Conservation (phyloP, 2,329 filamentous ascomycete genomes). For the Trichoderma sp. region DNA sequence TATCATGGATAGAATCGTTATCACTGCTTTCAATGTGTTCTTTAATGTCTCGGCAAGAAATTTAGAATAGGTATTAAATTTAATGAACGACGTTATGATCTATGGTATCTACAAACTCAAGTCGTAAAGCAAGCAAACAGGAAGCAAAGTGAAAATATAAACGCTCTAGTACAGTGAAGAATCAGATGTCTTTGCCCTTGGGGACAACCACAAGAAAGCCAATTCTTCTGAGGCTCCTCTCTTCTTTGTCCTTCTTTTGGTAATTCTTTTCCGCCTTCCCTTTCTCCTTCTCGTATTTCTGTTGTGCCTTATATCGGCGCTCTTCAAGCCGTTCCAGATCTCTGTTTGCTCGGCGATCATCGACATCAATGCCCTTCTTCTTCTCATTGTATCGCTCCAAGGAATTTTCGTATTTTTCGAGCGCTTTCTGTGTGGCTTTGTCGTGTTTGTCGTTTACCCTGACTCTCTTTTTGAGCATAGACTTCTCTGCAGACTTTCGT, state of each 20-base stretch:
- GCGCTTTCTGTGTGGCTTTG: background rate
- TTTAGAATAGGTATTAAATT: background rate
- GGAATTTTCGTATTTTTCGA: background rate
- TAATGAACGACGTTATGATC: background rate
- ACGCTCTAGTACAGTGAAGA: background rate
- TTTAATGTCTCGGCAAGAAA: background rate
- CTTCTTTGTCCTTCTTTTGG: background rate
- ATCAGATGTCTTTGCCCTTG: background rate
- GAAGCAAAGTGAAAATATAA: background rate
- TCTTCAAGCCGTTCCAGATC: background rate
- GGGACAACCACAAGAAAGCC: background rate
- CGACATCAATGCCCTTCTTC: background rate
- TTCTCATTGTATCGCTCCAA: background rate
- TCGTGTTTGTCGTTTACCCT: background rate
- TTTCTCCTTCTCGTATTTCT: background rate
- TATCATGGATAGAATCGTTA: background rate
- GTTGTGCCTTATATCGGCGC: background rate
- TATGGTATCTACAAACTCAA: background rate
- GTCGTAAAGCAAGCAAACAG: background rate
- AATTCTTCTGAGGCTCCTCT: background rate
- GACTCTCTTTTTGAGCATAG: constrained; percentile 7
- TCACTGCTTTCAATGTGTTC: background rate
- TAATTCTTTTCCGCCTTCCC: background rate
- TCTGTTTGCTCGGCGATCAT: background rate
- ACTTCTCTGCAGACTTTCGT: background rate